Evolutionary conservation across 805 yeast genomes (phyloP).

Genomic region (Cyberlindnera subsufficiens): DNA sequence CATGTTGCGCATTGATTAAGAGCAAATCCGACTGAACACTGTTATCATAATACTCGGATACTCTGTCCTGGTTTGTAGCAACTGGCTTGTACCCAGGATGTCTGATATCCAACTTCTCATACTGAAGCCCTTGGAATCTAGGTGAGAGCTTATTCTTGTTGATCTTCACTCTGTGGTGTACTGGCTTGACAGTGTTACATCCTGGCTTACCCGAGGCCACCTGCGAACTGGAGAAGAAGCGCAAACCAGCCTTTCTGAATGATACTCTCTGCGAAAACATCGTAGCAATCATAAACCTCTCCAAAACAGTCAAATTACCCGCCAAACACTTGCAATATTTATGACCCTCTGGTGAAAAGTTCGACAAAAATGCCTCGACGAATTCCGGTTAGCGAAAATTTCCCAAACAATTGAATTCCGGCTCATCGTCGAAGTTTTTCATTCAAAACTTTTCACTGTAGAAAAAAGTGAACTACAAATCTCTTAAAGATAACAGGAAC

Average conservation of each 20-base stretch:
- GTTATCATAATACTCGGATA: slow-evolving; percentile 68
- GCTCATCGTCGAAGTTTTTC: not conserved
- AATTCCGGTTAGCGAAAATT: too few relatives aligned
- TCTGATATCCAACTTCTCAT: slow-evolving; percentile 67
- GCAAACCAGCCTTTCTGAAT: slow-evolving; percentile 2
- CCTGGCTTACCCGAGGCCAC: slow-evolving; percentile 40
- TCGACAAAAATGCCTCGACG: too few relatives aligned
- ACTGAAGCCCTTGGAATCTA: slow-evolving; percentile 60
- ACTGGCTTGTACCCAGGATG: slow-evolving; percentile 75
- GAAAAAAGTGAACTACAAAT: not conserved
- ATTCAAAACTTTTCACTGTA: not conserved
- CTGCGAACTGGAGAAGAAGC: slow-evolving; percentile 20
- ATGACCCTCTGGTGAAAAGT: too few relatives aligned
- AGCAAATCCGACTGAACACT: slow-evolving; percentile 73
- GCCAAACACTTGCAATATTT: too few relatives aligned
- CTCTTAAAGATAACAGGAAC: slow-evolving; percentile 1
- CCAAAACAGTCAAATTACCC: too few relatives aligned
- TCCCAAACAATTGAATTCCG: not conserved
- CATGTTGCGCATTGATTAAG: slow-evolving; percentile 72
- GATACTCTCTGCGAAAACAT: too few relatives aligned
- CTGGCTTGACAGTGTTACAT: slow-evolving; percentile 78
- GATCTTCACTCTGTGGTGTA: slow-evolving; percentile 81
- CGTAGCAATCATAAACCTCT: too few relatives aligned
- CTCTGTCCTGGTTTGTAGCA: slow-evolving; percentile 73
- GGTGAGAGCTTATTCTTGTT: slow-evolving; percentile 72